Evolutionary conservation across 2,329 filamentous ascomycete genomes (phyloP).

Genomic region (Sporothrix phasma): DNA sequence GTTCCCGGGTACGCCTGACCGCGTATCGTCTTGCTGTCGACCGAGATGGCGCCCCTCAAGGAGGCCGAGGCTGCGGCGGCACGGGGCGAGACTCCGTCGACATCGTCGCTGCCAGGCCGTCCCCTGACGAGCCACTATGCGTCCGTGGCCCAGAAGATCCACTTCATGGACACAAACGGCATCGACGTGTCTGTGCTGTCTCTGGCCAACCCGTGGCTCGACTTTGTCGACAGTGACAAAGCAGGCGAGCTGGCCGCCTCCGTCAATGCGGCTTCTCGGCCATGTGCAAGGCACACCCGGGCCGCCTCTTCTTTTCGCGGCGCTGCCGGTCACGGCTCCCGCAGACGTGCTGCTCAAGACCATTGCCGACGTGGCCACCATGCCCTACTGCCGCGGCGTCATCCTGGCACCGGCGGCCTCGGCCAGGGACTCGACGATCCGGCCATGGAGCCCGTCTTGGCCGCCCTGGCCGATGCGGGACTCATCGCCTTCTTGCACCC

Average conservation of each 20-base stretch:
- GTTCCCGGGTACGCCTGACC: slow-evolving; percentile 43
- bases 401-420: slow-evolving; percentile 75
- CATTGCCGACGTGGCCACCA: slow-evolving; percentile 48
- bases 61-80: slow-evolving; percentile 35
- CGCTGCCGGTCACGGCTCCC: slow-evolving; percentile 65
- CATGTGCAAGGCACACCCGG: slow-evolving; percentile 57
- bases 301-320: slow-evolving; percentile 74
- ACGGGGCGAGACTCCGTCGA: slow-evolving; percentile 38
- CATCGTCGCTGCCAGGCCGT: slow-evolving; percentile 53
- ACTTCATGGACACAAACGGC: slow-evolving; percentile 76
- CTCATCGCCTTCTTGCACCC: slow-evolving; percentile 78
- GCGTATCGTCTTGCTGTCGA: slow-evolving; percentile 55
- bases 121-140: slow-evolving; percentile 79
- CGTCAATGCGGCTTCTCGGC: slow-evolving; percentile 71
- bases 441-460: slow-evolving; percentile 59
- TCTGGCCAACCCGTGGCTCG: slow-evolving; percentile 88
- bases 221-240: slow-evolving; percentile 58
- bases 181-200: slow-evolving; percentile 81
- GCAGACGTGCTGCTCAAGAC: slow-evolving; percentile 52
- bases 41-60: slow-evolving; percentile 33
- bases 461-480: slow-evolving; percentile 52
- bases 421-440: slow-evolving; percentile 74
- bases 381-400: slow-evolving; percentile 69
- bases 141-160: slow-evolving; percentile 66
- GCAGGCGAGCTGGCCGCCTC: slow-evolving; percentile 52